These are phyloP conservation scores for Medicago lupulina DNA, from an alignment of 306 rosid species.

Conservation along the genomic window DNA sequence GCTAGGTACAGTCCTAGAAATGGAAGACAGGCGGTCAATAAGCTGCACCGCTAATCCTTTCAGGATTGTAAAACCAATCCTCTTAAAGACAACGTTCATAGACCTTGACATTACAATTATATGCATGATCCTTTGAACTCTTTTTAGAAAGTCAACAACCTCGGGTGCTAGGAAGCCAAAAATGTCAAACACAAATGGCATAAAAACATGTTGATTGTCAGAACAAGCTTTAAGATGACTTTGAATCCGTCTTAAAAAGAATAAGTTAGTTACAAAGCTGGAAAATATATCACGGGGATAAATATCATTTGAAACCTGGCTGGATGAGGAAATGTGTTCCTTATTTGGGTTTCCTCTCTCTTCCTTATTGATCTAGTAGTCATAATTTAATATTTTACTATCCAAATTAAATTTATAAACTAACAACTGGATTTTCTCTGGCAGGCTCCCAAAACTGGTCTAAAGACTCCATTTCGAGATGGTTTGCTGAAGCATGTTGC, in stretches of 20 bases:
- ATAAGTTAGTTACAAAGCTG: not conserved
- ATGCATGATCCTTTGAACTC: too few species aligned
- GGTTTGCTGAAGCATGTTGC: conserved; percentile 92
- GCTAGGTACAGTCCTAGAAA: too few species aligned
- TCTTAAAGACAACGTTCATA: too few species aligned
- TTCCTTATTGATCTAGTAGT: not conserved
- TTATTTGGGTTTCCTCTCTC: too few species aligned
- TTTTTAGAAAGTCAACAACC: not conserved
- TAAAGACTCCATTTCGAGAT: conserved; percentile 91
- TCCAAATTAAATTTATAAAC: conserved; percentile 36
- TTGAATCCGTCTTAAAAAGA: not conserved
- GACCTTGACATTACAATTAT: too few species aligned
- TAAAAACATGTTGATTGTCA: too few species aligned
- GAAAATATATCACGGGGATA: not conserved
- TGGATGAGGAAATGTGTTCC: not conserved
- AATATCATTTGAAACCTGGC: conserved; percentile 17
- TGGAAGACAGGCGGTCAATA: too few species aligned
- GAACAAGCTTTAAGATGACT: conserved; percentile 23
- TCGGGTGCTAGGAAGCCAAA: too few species aligned
- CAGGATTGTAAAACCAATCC: too few species aligned
- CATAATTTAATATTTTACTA: conserved; percentile 15
- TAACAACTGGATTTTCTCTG: conserved; percentile 39
- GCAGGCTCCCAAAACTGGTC: conserved; percentile 81
- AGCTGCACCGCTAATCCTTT: too few species aligned
- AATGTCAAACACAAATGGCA: too few species aligned